Conservation (phyloP, 352 stramenopile genomes). For the Phytophthora aleatoria region DNA sequence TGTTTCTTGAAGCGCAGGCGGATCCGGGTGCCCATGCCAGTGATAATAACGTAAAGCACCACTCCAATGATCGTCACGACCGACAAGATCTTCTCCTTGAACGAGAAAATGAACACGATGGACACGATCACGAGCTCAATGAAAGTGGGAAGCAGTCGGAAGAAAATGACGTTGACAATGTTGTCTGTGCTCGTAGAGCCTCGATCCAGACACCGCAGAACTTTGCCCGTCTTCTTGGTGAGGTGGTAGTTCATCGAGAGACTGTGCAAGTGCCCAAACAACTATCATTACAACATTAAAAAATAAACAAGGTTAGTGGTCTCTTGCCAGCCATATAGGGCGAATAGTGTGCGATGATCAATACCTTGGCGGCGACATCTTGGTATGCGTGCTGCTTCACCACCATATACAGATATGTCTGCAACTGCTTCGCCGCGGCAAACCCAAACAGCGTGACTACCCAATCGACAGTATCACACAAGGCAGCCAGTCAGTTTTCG, state of each 20-base stretch:
- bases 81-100: slow-evolving; percentile 91
- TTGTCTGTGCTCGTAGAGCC: slow-evolving; percentile 88
- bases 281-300: slow-evolving; percentile 27
- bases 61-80: slow-evolving; percentile 91
- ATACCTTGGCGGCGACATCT: slow-evolving; percentile 89
- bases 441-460: slow-evolving; percentile 67
- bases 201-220: slow-evolving; percentile 91
- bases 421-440: slow-evolving; percentile 92
- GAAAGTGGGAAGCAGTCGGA: slow-evolving; percentile 95
- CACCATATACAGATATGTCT: slow-evolving; percentile 92
- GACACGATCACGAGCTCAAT: slow-evolving; percentile 95
- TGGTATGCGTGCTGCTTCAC: slow-evolving; percentile 98
- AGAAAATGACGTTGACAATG: slow-evolving; percentile 97
- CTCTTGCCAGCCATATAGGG: background rate
- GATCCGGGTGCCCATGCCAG: slow-evolving; percentile 76
- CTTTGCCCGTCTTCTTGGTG: slow-evolving; percentile 96
- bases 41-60: slow-evolving; percentile 93
- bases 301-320: slow-evolving; percentile 7
- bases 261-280: slow-evolving; percentile 95
- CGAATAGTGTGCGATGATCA: background rate
- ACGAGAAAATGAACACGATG: slow-evolving; percentile 89
- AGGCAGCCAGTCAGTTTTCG: background rate
- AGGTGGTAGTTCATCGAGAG: slow-evolving; percentile 97
- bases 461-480: background rate
- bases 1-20: slow-evolving; percentile 91